Evolutionary conservation across 2,329 filamentous ascomycete species (phyloP), one percentile per base, ranked within the genome.

Genomic region (Calonectria crousiana): DNA sequence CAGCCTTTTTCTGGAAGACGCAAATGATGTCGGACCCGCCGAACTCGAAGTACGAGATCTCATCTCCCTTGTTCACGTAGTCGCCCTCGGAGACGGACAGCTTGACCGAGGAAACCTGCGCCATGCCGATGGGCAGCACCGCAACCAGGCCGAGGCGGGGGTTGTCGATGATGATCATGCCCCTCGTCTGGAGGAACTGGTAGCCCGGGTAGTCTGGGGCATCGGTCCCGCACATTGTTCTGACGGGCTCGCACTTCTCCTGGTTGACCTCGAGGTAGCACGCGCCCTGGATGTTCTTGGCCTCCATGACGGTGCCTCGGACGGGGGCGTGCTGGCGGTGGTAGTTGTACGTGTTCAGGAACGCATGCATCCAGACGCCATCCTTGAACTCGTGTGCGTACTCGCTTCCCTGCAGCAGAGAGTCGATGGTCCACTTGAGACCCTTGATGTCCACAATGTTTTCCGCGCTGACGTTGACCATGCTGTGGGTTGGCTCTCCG

Each of bases 121-220:
- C 86, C 86, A 87, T 88, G 11, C 86, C 86, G 67, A 87, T 84
- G 0, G 86, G 86, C 32, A 88, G 67, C 23, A 88, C 80, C 2
- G 84, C 86, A 6, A 87, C 85, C 23, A 82, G 75, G 2, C 86
- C 85, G 16, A 84, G 65, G 16, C 77, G 72, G 0, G 81, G 74
- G 6, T 82, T 84, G 0, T 87, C 81, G 16, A 87, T 83, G n/a
- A 87, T 69, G 2, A 87, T 75, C 28, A 84, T 70, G 2, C 85
- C 86, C 3, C 85, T 78, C 4, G 82, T 83, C 74, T 87, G 85
- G 8, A 82, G 75, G 71, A 84, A 87, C 74, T 87, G 85, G 67
- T 86, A 87, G 0, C 85, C 85, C 1, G 84, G 78, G 4, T 49
- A 78, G 70, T 87, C 82, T 1, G 82, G 83, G 8, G 84, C 82